Evolutionary conservation across 768 basidiomycete genomes (phyloP).

Genomic region (Amanita fuliginea): DNA sequence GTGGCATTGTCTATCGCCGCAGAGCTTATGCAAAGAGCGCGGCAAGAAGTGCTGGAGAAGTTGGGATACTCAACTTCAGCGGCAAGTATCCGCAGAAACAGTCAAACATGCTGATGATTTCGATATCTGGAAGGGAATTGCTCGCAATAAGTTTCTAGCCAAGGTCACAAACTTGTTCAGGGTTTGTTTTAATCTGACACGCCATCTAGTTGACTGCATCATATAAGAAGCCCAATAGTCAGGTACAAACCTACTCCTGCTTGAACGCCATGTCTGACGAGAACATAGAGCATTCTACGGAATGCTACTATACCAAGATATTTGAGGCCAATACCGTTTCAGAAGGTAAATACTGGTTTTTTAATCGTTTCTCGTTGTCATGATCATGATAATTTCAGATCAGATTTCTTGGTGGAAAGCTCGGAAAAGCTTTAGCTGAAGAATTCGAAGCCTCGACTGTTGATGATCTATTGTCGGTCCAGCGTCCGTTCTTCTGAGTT

Average conservation of each 20-base stretch:
- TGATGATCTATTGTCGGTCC: constrained; percentile 74
- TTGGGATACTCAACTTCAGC: constrained; percentile 94
- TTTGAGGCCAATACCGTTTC: constrained; percentile 76
- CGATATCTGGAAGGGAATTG: constrained; percentile 54
- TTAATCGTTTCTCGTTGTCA: not conserved
- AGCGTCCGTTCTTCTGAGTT: not conserved
- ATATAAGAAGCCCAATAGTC: constrained; percentile 83
- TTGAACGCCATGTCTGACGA: not conserved
- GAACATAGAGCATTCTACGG: constrained; percentile 65
- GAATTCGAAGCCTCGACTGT: constrained; percentile 88
- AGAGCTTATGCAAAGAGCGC: constrained; percentile 69
- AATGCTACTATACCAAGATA: constrained; percentile 79
- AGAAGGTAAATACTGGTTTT: constrained; percentile 43
- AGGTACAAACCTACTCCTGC: constrained; percentile 34
- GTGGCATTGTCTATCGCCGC: constrained; percentile 83
- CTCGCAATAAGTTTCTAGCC: constrained; percentile 89
- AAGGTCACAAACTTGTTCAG: constrained; percentile 41
- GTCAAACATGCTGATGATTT: not conserved
- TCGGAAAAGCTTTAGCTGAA: constrained; percentile 77
- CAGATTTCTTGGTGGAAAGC: constrained; percentile 88
- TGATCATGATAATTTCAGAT: constrained; percentile 33
- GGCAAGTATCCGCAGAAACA: constrained; percentile 29
- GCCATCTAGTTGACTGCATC: constrained; percentile 66
- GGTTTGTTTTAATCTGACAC: not conserved
- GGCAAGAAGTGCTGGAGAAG: constrained; percentile 52